Evolutionary conservation across 1,139 yeast species (phyloP), one percentile per base, ranked within the genome.

Genomic region (Yamadazyma kanchanaburiensis): DNA sequence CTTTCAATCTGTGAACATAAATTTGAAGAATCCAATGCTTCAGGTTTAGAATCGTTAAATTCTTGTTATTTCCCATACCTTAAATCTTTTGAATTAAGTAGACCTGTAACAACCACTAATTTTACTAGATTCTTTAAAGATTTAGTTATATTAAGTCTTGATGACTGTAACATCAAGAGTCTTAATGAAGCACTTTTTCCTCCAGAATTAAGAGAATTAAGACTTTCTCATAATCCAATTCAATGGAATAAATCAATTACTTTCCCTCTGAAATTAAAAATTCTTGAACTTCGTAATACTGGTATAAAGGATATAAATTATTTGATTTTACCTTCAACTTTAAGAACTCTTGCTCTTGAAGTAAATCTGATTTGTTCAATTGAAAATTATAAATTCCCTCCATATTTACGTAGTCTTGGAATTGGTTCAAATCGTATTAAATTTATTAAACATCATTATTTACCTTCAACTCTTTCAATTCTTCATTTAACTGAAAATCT

Each of bases 401-500:
- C 20, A 9, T 38, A 27, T 7, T 31, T 52, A 11, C 26, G 30
- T 4, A 43, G 40, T 27, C 42, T 55, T 25, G 57, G 56, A 3
- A 32, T 55, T 18, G 58, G 59, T 2, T 43, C 48, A 7, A 55
- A 55, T 33, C 26, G 29, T 12, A 36, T 55, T 8, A 31, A 28
- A 12, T 22, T 23, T 5, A 34, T 48, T 0, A 31, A 33, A 5
- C 27, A 38, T 9, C 49, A 45, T 21, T 25, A 28, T 18, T 28
- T 55, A 2, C 58, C 59, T 1, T 22, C 38, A 3, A 21, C 35
- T 5, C 35, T 50, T 15, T 25, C 40, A 3, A 43, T 45, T 3
- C 20, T 55, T 8, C 53, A 53, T 34, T 40, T 53, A 8, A 53
- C 58, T 2, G 58, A 55, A 26, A 55, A 55, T 32, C 17, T 15